Evolutionary conservation across 371 early-diverging fungal species (phyloP).

Genomic region (Enteropsectra breve): DNA sequence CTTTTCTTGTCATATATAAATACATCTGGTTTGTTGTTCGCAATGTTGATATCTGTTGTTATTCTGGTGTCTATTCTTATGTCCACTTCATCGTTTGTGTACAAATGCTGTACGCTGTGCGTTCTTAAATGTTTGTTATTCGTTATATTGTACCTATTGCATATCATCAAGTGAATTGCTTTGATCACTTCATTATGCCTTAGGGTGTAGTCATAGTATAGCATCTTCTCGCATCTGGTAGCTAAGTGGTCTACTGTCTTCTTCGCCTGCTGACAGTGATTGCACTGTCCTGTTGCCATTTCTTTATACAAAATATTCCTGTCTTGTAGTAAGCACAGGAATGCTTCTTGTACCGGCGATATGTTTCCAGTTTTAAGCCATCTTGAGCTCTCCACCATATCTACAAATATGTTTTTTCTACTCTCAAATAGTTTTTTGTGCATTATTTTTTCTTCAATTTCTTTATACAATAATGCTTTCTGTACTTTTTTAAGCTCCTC

Average conservation of each 20-base stretch:
- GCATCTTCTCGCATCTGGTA: conserved; percentile 6
- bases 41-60: neutral
- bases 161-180: neutral
- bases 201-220: conserved; percentile 3
- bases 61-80: conserved; percentile 11
- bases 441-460: neutral
- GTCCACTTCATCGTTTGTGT: neutral
- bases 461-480: neutral
- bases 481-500: neutral
- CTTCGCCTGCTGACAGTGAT: neutral
- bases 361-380: neutral
- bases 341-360: neutral
- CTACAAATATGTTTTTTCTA: neutral
- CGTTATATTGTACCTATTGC: neutral
- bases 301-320: neutral
- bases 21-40: neutral
- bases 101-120: neutral
- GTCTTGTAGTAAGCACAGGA: neutral
- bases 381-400: neutral
- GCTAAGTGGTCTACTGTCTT: conserved; percentile 13
- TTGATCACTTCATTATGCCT: neutral
- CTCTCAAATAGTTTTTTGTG: neutral
- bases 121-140: neutral
- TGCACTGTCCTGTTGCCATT: neutral
- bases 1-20: neutral